Percentiles rank a stretch among this genome's conserved stretches.
These are phyloP conservation scores for Tetracladium maxilliforme DNA, from an alignment of 2,329 filamentous ascomycete genomes.

Conservation along the genomic window DNA sequence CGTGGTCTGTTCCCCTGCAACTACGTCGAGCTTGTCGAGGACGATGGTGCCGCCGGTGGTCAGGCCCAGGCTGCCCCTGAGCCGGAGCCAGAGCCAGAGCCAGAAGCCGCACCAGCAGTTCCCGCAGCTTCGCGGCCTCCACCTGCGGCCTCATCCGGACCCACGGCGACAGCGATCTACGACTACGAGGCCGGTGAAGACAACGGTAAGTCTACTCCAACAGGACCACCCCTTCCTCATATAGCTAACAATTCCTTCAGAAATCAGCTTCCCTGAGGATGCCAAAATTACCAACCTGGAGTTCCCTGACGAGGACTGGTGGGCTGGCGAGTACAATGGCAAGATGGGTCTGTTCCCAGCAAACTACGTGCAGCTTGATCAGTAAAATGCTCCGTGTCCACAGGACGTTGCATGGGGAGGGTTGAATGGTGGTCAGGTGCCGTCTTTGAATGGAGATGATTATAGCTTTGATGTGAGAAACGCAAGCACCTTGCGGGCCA, in stretches of 20 bases:
- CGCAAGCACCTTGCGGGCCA: no score
- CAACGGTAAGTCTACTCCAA: slow-evolving; percentile 50
- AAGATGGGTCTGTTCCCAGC: slow-evolving; percentile 71
- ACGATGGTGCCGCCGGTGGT: slow-evolving; percentile 24
- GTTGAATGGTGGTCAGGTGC: no score
- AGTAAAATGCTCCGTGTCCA: no score
- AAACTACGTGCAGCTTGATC: slow-evolving; percentile 50
- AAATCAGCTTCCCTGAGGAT: slow-evolving; percentile 81
- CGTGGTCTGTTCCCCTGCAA: slow-evolving; percentile 90
- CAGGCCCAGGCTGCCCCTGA: slow-evolving; percentile 11
- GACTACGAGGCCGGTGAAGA: slow-evolving; percentile 97
- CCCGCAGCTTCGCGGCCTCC: slow-evolving; percentile 16
- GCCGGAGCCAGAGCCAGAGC: slow-evolving; percentile 17
- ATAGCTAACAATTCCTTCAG: slow-evolving; percentile 23
- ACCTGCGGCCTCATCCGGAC: slow-evolving; percentile 20
- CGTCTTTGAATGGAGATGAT: no score
- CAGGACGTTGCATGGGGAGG: no score
- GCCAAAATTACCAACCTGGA: slow-evolving; percentile 72
- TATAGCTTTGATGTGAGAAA: no score
- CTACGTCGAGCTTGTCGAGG: slow-evolving; percentile 78
- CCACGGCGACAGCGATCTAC: slow-evolving; percentile 73
- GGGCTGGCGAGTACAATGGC: slow-evolving; percentile 77
- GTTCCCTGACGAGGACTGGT: slow-evolving; percentile 98
- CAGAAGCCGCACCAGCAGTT: slow-evolving; percentile 21
- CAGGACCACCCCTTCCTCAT: background rate